phyloP scores from a whole-genome alignment of 208 protist genomes.

The Crithidia thermophila region DNA sequence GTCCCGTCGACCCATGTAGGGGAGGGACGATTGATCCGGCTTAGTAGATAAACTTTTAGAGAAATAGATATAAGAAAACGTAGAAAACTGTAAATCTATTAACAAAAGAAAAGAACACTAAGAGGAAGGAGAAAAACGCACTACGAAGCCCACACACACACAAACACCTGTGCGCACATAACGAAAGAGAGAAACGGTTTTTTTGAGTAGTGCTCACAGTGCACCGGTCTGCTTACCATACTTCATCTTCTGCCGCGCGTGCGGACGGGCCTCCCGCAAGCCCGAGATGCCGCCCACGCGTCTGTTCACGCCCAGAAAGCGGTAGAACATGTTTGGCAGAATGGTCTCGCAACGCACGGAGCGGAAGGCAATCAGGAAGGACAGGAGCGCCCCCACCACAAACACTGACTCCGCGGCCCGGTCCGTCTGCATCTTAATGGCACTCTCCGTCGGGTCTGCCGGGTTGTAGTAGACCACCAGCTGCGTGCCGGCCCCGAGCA shows the following conservation, averaged over 20 bases:
- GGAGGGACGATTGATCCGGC: too few relatives aligned
- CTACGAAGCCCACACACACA: too few relatives aligned
- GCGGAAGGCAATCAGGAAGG: conserved; percentile 77
- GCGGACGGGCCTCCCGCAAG: conserved; percentile 61
- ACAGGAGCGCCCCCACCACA: conserved; percentile 58
- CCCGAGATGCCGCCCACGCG: conserved; percentile 75
- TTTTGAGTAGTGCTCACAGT: conserved; percentile 27
- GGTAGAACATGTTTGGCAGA: conserved; percentile 93
- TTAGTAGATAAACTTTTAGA: too few relatives aligned
- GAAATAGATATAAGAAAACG: too few relatives aligned
- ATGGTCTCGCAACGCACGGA: conserved; percentile 92
- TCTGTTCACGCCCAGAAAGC: conserved; percentile 80
- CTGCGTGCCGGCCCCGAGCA: conserved; percentile 88
- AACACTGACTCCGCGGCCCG: conserved; percentile 80
- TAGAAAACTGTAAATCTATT: too few relatives aligned
- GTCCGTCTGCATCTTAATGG: conserved; percentile 86
- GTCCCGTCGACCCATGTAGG: too few relatives aligned
- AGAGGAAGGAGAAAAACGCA: not conserved
- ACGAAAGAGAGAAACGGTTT: not conserved
- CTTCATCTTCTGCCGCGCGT: conserved; percentile 81
- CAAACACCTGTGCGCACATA: too few relatives aligned
- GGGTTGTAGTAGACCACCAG: conserved; percentile 91
- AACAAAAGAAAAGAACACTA: not conserved
- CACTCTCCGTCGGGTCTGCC: conserved; percentile 75
- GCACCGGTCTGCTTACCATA: conserved; percentile 80